phyloP scores from a whole-genome alignment of 768 basidiomycete species.

The Infundibulicybe gibba region DNA sequence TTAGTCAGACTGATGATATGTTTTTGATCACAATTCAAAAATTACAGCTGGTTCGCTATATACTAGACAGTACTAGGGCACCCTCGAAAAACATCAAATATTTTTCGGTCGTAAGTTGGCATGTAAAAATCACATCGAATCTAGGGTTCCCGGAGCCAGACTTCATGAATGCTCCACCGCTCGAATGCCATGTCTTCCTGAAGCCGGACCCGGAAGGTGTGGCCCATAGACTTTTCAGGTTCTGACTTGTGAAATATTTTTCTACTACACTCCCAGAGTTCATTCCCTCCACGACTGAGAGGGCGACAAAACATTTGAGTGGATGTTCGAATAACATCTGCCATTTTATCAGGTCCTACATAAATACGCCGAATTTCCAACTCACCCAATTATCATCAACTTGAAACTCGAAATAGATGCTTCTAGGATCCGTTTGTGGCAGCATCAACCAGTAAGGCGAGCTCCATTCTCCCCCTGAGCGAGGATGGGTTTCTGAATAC shows the following conservation, averaged over 20 bases:
- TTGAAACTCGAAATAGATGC: slow-evolving; percentile 11
- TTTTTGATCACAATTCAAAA: too few species aligned
- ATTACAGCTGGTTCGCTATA: too few species aligned
- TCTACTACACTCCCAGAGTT: slow-evolving; percentile 7
- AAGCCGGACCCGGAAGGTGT: slow-evolving; percentile 25
- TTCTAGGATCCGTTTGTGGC: slow-evolving; percentile 14
- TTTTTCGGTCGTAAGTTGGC: too few species aligned
- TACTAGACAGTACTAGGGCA: too few species aligned
- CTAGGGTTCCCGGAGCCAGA: slow-evolving; percentile 29
- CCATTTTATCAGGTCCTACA: background rate
- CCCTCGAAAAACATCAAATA: too few species aligned
- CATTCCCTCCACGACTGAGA: too few species aligned
- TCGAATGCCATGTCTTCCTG: slow-evolving; percentile 15
- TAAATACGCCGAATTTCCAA: background rate
- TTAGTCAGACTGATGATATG: too few species aligned
- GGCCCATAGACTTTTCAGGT: slow-evolving; percentile 4
- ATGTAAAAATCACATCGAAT: too few species aligned
- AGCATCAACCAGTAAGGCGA: slow-evolving; percentile 24
- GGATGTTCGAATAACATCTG: too few species aligned
- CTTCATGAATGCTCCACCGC: slow-evolving; percentile 34
- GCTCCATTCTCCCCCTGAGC: slow-evolving; percentile 6
- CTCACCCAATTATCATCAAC: slow-evolving; percentile 14
- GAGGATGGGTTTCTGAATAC: slow-evolving; percentile 5
- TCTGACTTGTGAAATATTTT: slow-evolving; percentile 3
- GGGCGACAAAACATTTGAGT: too few species aligned